Evolutionary conservation across 2,329 filamentous ascomycete genomes (phyloP).

Genomic region (Fusarium paranaense): DNA sequence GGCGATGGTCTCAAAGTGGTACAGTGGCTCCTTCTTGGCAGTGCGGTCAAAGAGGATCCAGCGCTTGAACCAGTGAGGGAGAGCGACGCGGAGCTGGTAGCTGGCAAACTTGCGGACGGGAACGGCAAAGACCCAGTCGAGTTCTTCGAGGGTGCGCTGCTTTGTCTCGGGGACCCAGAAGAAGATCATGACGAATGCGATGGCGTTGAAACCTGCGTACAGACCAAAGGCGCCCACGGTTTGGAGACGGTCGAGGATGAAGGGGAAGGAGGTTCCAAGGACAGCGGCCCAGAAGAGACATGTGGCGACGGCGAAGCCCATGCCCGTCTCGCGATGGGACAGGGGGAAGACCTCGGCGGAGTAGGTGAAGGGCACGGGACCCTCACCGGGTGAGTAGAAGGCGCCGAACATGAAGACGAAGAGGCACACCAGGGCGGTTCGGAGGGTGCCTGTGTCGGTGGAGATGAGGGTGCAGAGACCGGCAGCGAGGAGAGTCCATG

Average conservation of each 20-base stretch:
- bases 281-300: constrained; percentile 66
- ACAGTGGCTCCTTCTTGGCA: constrained; percentile 51
- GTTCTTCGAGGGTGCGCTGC: constrained; percentile 62
- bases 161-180: constrained; percentile 64
- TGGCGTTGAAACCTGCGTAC: constrained; percentile 67
- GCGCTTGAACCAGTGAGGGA: constrained; percentile 39
- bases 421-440: constrained; percentile 64
- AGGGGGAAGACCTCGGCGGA: constrained; percentile 73
- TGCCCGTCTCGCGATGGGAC: constrained; percentile 72
- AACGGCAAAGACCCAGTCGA: constrained; percentile 63
- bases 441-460: constrained; percentile 51
- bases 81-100: constrained; percentile 45
- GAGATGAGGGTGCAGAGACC: constrained; percentile 54
- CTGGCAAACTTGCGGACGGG: constrained; percentile 56
- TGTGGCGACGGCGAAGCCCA: constrained; percentile 72
- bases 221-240: constrained; percentile 57
- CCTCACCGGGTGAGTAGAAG: constrained; percentile 75
- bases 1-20: constrained; percentile 49
- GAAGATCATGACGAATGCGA: constrained; percentile 68
- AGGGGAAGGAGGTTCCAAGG: constrained; percentile 64
- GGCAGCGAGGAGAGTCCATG: constrained; percentile 64
- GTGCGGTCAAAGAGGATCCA: constrained; percentile 14
- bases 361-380: constrained; percentile 72
- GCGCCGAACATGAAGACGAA: constrained; percentile 74
- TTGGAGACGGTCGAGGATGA: constrained; percentile 53